Evolutionary conservation across 495 filamentous ascomycete genomes (phyloP).

Genomic region (Articulospora tetracladia): DNA sequence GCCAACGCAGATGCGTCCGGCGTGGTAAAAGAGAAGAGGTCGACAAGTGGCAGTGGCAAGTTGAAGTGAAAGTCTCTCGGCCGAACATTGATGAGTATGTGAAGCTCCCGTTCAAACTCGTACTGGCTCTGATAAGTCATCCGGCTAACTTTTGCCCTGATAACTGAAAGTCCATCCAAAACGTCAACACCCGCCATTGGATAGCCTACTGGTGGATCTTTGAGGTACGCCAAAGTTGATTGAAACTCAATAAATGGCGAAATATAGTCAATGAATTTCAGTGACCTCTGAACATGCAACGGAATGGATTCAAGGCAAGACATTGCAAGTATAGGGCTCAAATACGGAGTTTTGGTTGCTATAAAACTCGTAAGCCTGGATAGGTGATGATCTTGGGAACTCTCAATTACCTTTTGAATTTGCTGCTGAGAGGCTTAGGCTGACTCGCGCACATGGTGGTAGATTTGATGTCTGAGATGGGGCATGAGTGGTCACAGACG

Average conservation of each 20-base stretch:
- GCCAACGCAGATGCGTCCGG: neutral
- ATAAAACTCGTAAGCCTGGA: neutral
- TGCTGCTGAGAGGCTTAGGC: neutral
- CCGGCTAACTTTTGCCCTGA: constrained; percentile 32
- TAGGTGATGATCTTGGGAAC: neutral
- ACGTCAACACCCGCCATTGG: constrained; percentile 49
- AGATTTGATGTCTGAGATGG: neutral
- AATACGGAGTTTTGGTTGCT: constrained; percentile 18
- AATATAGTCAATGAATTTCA: constrained; percentile 46
- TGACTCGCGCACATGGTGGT: neutral
- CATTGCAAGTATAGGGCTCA: constrained; percentile 33
- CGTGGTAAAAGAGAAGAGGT: neutral
- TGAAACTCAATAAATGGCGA: constrained; percentile 54
- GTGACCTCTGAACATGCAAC: constrained; percentile 45
- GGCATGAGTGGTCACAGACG: neutral
- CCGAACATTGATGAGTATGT: neutral
- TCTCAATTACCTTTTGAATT: neutral
- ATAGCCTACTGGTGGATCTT: constrained; percentile 50
- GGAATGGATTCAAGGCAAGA: constrained; percentile 51
- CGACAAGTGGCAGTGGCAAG: neutral
- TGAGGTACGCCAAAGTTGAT: constrained; percentile 47
- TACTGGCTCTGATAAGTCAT: constrained; percentile 40
- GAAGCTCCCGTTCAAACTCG: constrained; percentile 36
- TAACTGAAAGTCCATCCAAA: constrained; percentile 36
- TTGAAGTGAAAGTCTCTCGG: constrained; percentile 6